phyloP scores from a whole-genome alignment of 2,329 filamentous ascomycete species.

The Alternaria arborescens region DNA sequence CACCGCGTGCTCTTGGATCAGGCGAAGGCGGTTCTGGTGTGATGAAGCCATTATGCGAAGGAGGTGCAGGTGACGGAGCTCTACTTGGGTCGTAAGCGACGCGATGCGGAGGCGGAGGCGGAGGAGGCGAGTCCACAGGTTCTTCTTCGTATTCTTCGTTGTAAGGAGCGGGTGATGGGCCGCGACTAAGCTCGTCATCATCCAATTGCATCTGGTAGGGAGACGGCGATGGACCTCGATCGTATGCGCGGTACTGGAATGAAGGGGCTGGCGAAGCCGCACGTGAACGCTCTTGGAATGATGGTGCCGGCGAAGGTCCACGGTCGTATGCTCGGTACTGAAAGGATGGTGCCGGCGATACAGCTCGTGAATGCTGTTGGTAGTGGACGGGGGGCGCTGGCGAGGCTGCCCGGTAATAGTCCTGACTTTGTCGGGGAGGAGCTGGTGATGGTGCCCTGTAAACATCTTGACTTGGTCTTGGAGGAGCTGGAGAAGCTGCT shows the following conservation, averaged over 20 bases:
- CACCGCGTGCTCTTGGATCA: conserved; percentile 43
- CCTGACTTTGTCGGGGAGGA: conserved; percentile 21
- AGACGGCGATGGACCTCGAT: conserved; percentile 54
- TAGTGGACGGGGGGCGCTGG: conserved; percentile 37
- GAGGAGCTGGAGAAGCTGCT: conserved; percentile 30
- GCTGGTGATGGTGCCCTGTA: conserved; percentile 35
- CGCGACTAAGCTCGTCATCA: conserved; percentile 26
- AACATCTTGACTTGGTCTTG: background rate
- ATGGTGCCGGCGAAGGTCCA: conserved; percentile 43
- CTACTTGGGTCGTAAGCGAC: conserved; percentile 60
- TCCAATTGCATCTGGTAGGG: conserved; percentile 40
- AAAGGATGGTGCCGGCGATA: conserved; percentile 40
- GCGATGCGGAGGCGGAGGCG: conserved; percentile 83
- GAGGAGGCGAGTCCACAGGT: conserved; percentile 69
- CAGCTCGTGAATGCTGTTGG: conserved; percentile 42
- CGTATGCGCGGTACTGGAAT: conserved; percentile 47
- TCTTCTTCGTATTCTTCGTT: conserved; percentile 32
- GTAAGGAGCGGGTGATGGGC: conserved; percentile 44
- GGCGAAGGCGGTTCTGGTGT: conserved; percentile 76
- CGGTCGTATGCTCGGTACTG: conserved; percentile 35
- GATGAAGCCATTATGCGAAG: conserved; percentile 54
- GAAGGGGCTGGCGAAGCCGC: conserved; percentile 46
- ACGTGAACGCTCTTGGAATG: conserved; percentile 38
- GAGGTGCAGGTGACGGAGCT: conserved; percentile 45
- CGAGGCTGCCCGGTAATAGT: conserved; percentile 29